Base-by-base conservation (phyloP, 2,329 filamentous ascomycete species). In the Cryoendolithus antarcticus region DNA sequence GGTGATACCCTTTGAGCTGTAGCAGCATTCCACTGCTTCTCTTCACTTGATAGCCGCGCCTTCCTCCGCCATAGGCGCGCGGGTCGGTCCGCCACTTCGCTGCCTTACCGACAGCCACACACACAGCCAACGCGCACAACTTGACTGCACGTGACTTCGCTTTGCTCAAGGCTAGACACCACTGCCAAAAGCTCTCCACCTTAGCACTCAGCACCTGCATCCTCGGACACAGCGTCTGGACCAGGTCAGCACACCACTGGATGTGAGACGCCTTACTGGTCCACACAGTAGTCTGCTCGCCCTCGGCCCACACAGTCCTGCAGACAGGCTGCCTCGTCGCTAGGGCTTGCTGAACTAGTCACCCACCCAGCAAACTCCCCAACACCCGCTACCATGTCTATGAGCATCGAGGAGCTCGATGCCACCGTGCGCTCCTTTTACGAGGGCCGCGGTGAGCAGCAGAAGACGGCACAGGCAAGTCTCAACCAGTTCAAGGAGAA, bases 401-500 rank as follows among this genome's bases (percentile, higher is more conserved):
- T 75, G 61, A 74, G 82, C 57, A 89, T 98, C 65, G 78, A 82
- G 64, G 91, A 98, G 77, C 79, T 98, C 71, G 91, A 98, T 76
- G 80, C 74, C 64, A 91, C 86, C 52, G 89, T 96, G 73, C 88
- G 84, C 63, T 79, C 85, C 70, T 96, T 98, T 68, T 98, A 94
- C 60, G 89, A 96, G 69, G 88, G 88, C 62, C 83, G 89, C 64
- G 91, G 91, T 55, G 86, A 95, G 45, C 76, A 86, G 71, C 86
- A 94, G 88, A 94, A 94, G 74, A 77, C 84, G 72, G 89, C 89
- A 59, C 86, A 95, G 64, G 81, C 85, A 59, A 80, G 85, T 44
- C 69, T 96, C 60, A 95, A 94, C 66, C 57, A 96, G 85, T 98
- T 98, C 74, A 96, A 96, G 65, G 91, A 96, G 70, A 93, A 96